These are phyloP conservation scores for Pseudopithomyces maydicus DNA, from an alignment of 2,329 filamentous ascomycete genomes.

Conservation along the genomic window DNA sequence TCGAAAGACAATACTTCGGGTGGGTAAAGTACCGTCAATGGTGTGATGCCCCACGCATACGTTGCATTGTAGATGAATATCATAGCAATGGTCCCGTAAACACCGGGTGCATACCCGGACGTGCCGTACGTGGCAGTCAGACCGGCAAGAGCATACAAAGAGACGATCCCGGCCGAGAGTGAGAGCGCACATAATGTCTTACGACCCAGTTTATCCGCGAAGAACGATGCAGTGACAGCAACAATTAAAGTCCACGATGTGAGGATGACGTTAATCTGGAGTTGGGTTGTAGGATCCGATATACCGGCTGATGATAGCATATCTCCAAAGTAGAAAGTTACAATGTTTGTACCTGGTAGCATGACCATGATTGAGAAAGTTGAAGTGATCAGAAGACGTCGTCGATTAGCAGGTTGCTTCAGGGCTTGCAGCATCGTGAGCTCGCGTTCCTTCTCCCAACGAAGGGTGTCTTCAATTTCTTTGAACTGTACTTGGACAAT, in stretches of 20 bases:
- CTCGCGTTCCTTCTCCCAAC: slow-evolving; percentile 24
- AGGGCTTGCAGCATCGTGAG: slow-evolving; percentile 14
- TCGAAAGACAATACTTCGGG: slow-evolving; percentile 43
- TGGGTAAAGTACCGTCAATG: slow-evolving; percentile 37
- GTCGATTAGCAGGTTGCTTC: slow-evolving; percentile 33
- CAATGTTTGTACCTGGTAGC: slow-evolving; percentile 37
- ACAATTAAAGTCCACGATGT: slow-evolving; percentile 48
- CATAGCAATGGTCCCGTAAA: slow-evolving; percentile 40
- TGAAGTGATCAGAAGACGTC: slow-evolving; percentile 43
- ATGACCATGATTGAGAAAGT: slow-evolving; percentile 24
- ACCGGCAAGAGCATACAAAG: slow-evolving; percentile 23
- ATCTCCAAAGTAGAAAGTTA: slow-evolving; percentile 44
- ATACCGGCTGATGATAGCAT: slow-evolving; percentile 48
- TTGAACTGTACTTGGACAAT: slow-evolving; percentile 60
- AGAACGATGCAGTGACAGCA: slow-evolving; percentile 42
- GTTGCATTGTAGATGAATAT: slow-evolving; percentile 24
- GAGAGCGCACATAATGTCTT: slow-evolving; percentile 19
- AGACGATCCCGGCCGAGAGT: slow-evolving; percentile 17
- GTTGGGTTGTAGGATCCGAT: slow-evolving; percentile 38
- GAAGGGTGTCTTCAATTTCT: slow-evolving; percentile 57
- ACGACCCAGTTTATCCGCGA: slow-evolving; percentile 42
- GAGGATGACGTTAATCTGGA: slow-evolving; percentile 47
- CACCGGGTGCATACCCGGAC: slow-evolving; percentile 44
- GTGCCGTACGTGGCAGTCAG: slow-evolving; percentile 36
- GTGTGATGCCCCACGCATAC: slow-evolving; percentile 45